Base-by-base conservation (phyloP, 2,329 filamentous ascomycete genomes). In the Paecilomyces variotii region DNA sequence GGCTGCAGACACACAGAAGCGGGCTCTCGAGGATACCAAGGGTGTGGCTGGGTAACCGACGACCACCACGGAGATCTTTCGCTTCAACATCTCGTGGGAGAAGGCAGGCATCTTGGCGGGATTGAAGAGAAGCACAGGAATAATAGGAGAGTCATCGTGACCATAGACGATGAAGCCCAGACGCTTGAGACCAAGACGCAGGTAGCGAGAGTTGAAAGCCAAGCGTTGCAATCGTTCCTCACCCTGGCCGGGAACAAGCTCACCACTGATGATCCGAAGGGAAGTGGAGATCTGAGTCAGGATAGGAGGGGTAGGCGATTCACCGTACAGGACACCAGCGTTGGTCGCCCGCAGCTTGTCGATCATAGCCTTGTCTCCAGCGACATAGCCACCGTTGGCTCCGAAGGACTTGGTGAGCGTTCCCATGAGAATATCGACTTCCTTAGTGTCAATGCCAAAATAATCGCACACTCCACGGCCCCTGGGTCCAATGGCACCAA, bases 81-180 rank as follows among this genome's bases (percentile, higher is more conserved):
- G 90, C 78, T 90, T 90, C 61, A 97, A 84, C 94, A 99, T 97
- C 75, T 97, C 94, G 72, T 96, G 94, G 55, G 91, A 97, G 76
- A 99, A 99, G 60, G 94, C 93, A 3, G 93, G 90, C 82, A 99
- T 97, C 79, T 99, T 99, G 68, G 90, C 94, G n/a, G 94, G 94
- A 77, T 97, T 91, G 82, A 97, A 99, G 28, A 99, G 86, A 70
- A 96, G 84, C 65, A 99, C 76, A 57, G 94, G 94, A 66, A 99
- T 91, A 67, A 99, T 97, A 58, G 94, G 94, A 4, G 92, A 97
- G 77, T 99, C 94, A 71, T 99, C 94, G 73, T 97, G 92, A 61
- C 94, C 94, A 72, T 95, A 97, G 57, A 97, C 88, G 71, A 99
- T 99, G 78, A 91, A 93, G 55, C 94, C 94, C 56, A 99, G 87